Evolutionary conservation across 495 filamentous ascomycete species (phyloP), one percentile per base, ranked within the genome.

Genomic region (Podospora comata): DNA sequence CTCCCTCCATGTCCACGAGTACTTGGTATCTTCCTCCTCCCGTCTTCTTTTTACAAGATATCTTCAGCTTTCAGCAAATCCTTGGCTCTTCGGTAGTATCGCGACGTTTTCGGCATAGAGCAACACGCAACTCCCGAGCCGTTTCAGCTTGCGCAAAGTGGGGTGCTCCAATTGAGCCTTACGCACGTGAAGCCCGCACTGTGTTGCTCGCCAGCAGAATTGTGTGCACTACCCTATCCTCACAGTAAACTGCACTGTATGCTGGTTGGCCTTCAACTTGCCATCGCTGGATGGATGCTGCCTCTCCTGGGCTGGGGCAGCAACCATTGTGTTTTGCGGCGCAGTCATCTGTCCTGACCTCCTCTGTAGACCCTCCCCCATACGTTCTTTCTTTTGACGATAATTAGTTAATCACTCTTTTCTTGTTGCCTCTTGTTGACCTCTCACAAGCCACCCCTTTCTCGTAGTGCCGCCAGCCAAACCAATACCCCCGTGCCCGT

Each of bases 251-350:
- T 6, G 26, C 54, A 66, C 58, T 32, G 60, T 66, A 32, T n/a
- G 30, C 53, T 19, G 48, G 64, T 20, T 56, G 55, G 65, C 66
- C 67, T 56, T 62, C 66, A 68, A 66, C 69, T 68, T 65, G 62
- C 69, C 62, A 2, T 71, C 66, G 57, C 62, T 44, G 66, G 65
- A 68, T 28, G 9, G 26, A 56, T 18, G 30, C 60, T 32, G 15
- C 60, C 44, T 30, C 18, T 44, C 32, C 30, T 32, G 30, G 30
- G 30, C 30, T 32, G 30, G 30, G 30, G 30, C 32, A 34, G 26
- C 27, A n/a, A 20, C 19, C 44, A 20, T 20, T 15, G 15, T 30
- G 19, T 30, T 19, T 26, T 64, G 34, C 62, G 62, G 62, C 62
- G 62, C 39, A 64, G 62, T 32, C 60, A 58, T 19, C 55, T 5